Conservation (phyloP, 441 rosid genomes). For the Syzygium syzygioides region DNA sequence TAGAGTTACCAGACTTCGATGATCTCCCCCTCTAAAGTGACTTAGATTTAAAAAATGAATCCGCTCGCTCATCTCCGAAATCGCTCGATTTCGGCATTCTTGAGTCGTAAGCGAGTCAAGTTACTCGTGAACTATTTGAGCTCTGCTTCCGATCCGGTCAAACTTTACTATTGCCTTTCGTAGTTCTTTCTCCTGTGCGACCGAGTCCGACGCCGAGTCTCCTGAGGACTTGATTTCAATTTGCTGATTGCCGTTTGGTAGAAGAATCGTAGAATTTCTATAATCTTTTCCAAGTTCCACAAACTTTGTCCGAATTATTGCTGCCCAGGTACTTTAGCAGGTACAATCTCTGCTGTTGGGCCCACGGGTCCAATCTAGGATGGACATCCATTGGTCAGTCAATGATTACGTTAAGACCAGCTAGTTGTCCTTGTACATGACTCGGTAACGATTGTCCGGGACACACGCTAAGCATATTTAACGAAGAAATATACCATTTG, state of each 20-base stretch:
- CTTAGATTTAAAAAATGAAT: not conserved
- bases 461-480: not conserved
- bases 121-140: not conserved
- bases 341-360: not conserved
- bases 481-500: not conserved
- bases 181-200: not conserved
- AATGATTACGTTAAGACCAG: not conserved
- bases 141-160: not conserved
- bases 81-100: not conserved
- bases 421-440: not conserved
- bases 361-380: not conserved
- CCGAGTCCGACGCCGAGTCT: not conserved
- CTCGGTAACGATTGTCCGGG: not conserved
- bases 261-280: not conserved
- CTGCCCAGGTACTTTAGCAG: not conserved
- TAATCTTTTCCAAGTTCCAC: not conserved
- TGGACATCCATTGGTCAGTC: not conserved
- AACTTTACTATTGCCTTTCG: not conserved
- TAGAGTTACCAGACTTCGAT: not conserved
- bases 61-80: not conserved
- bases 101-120: not conserved
- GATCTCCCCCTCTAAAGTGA: not conserved
- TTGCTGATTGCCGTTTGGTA: not conserved
- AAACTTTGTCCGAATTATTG: not conserved
- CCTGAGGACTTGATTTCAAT: not conserved